phyloP scores from a whole-genome alignment of 169 alveolate genomes.

The Cardiosporidium cionae region DNA sequence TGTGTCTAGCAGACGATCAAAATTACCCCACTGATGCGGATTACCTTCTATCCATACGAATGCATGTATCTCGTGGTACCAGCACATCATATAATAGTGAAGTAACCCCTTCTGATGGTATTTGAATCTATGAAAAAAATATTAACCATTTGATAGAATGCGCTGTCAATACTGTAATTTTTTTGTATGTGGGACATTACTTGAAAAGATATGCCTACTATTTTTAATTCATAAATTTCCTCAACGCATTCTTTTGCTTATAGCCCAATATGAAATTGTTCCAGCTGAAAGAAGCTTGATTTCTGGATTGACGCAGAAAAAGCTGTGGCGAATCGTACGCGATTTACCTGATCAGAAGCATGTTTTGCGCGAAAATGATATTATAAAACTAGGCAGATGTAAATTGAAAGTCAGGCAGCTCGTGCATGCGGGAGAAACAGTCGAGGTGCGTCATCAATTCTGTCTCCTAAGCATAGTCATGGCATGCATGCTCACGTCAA shows the following conservation, averaged over 20 bases:
- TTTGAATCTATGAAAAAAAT: no score
- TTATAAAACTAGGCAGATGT: conserved; percentile 84
- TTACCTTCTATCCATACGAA: background rate
- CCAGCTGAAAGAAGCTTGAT: background rate
- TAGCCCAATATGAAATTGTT: conserved; percentile 3
- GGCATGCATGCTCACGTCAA: no score
- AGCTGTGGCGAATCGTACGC: conserved; percentile 80
- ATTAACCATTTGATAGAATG: no score
- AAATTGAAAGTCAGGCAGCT: conserved; percentile 78
- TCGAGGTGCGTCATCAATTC: background rate
- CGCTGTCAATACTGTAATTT: no score
- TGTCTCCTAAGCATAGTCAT: no score
- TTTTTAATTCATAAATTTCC: no score
- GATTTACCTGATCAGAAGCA: conserved; percentile 64
- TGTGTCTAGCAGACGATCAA: conserved; percentile 5
- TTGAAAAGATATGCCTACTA: no score
- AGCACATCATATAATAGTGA: no score
- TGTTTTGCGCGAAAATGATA: conserved; percentile 78
- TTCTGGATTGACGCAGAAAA: conserved; percentile 56
- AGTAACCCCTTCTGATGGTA: no score
- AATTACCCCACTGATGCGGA: background rate
- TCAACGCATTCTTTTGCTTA: no score
- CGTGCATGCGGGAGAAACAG: conserved; percentile 1
- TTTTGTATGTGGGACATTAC: no score
- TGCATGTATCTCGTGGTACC: no score